Evolutionary conservation across 2,329 filamentous ascomycete genomes (phyloP).

Genomic region (Mollisiaceae sp.): DNA sequence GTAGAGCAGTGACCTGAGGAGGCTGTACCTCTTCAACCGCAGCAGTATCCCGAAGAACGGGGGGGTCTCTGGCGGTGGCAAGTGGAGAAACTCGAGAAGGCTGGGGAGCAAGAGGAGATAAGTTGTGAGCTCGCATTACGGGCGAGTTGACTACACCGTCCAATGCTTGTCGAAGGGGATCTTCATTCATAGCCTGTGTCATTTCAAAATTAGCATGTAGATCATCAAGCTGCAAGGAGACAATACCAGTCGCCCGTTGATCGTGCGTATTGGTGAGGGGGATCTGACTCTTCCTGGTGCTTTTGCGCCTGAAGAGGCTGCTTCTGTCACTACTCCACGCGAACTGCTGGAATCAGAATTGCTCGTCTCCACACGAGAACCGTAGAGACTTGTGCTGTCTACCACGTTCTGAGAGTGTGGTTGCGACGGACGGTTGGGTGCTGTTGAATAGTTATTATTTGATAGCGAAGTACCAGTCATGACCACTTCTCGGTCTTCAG

Average conservation of each 20-base stretch:
- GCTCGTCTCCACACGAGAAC: constrained; percentile 13
- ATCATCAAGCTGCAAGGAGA: not conserved
- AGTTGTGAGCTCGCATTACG: constrained; percentile 74
- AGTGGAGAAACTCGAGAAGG: constrained; percentile 71
- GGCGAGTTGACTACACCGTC: constrained; percentile 56
- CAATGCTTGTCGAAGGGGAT: constrained; percentile 47
- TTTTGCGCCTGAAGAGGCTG: not conserved
- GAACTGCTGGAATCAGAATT: constrained; percentile 24
- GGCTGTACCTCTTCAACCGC: constrained; percentile 43
- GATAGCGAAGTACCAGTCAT: constrained; percentile 39
- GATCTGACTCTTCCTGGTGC: constrained; percentile 14
- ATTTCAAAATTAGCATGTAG: constrained; percentile 39
- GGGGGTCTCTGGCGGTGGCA: constrained; percentile 50
- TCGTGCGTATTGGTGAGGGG: constrained; percentile 12
- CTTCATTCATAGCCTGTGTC: constrained; percentile 45
- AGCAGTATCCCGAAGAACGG: constrained; percentile 37
- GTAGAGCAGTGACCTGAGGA: constrained; percentile 62
- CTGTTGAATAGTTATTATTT: constrained; percentile 39
- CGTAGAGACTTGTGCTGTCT: not conserved
- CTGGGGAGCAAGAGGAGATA: constrained; percentile 75
- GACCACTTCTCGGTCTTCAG: constrained; percentile 33
- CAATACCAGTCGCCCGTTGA: not conserved
- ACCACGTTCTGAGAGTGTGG: constrained; percentile 25
- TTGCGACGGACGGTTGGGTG: constrained; percentile 28
- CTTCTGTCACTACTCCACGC: constrained; percentile 2